These are phyloP conservation scores for Plasmodium falciparum DNA, from an alignment of 169 alveolate genomes.

Conservation along the genomic window DNA sequence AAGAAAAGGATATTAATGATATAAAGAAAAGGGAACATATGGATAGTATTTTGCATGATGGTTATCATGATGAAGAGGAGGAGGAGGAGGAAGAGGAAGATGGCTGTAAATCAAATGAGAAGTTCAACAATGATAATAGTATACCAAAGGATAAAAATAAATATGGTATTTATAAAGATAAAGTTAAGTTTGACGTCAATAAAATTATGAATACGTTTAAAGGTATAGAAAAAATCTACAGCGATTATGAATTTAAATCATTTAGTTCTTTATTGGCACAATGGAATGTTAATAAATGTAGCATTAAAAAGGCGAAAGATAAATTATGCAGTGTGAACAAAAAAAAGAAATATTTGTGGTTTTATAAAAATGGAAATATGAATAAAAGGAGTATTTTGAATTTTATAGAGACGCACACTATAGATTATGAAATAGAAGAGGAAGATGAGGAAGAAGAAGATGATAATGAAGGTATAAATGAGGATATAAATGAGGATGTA, in stretches of 20 bases:
- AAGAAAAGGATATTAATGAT: neutral
- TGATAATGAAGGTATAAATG: neutral
- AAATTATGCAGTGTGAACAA: neutral
- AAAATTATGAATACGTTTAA: slow-evolving; percentile 5
- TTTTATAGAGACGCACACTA: slow-evolving; percentile 71
- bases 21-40: neutral
- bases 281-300: slow-evolving; percentile 71
- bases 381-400: slow-evolving; percentile 61
- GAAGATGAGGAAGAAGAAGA: slow-evolving; percentile 33
- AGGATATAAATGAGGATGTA: neutral
- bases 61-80: neutral
- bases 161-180: neutral
- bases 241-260: slow-evolving; percentile 37
- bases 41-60: neutral
- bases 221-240: slow-evolving; percentile 70
- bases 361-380: slow-evolving; percentile 57
- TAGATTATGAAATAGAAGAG: slow-evolving; percentile 66
- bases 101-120: neutral
- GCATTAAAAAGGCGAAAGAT: slow-evolving; percentile 56
- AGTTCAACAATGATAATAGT: neutral
- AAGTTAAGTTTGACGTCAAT: neutral
- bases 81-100: neutral
- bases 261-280: slow-evolving; percentile 55
- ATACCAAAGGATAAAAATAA: neutral
- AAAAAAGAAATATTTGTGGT: slow-evolving; percentile 53